phyloP scores from a whole-genome alignment of 2,329 filamentous ascomycete genomes.

The Trichophyton benhamiae region DNA sequence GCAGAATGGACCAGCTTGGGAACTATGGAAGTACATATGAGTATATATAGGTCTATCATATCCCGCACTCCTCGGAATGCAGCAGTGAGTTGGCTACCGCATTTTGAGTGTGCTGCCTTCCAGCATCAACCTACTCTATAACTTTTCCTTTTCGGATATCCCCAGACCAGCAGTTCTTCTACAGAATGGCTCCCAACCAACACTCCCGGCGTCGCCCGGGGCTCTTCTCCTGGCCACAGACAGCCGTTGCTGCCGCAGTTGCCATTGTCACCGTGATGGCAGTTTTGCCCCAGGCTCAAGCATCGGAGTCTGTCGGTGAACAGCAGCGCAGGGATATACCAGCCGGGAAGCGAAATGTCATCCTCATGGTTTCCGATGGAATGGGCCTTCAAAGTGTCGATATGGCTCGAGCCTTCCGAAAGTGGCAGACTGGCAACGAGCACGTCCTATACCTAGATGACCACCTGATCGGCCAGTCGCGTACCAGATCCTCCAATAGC shows the following conservation, averaged over 20 bases:
- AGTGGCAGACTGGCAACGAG: slow-evolving; percentile 60
- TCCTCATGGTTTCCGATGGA: slow-evolving; percentile 98
- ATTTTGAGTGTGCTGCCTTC: background rate
- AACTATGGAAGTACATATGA: background rate
- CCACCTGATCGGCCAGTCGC: slow-evolving; percentile 79
- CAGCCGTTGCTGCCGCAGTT: slow-evolving; percentile 70
- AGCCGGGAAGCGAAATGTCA: slow-evolving; percentile 70
- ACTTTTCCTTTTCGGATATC: background rate
- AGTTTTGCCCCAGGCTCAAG: slow-evolving; percentile 36
- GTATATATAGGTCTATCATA: background rate
- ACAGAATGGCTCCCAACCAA: background rate
- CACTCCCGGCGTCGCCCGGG: slow-evolving; percentile 59
- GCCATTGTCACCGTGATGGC: slow-evolving; percentile 56
- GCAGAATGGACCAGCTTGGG: background rate
- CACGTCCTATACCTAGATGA: slow-evolving; percentile 70
- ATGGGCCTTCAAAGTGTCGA: slow-evolving; percentile 92
- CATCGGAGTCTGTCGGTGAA: slow-evolving; percentile 38
- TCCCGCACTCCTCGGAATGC: background rate
- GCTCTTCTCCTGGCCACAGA: slow-evolving; percentile 68
- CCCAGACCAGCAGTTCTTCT: background rate
- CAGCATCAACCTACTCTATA: background rate
- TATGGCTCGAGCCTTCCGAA: slow-evolving; percentile 74
- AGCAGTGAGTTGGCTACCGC: too few relatives aligned
- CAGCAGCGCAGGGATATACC: slow-evolving; percentile 29
- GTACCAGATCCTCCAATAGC: slow-evolving; percentile 71